Evolutionary conservation across 2,329 filamentous ascomycete species (phyloP), one percentile per base, ranked within the genome.

Genomic region (Colletotrichum navitas): DNA sequence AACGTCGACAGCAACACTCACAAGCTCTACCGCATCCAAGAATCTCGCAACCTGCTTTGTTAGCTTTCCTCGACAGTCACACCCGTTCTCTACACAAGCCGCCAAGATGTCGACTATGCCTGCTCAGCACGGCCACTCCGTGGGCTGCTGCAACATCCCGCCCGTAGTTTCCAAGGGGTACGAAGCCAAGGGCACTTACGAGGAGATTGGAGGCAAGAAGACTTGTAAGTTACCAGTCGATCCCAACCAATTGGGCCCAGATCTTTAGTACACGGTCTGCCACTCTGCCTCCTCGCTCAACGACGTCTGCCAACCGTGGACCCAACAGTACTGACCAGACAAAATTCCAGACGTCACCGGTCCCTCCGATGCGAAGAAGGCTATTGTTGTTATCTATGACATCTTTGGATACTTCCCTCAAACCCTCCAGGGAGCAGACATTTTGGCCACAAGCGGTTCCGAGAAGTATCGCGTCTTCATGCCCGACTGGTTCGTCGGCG

Each of bases 401-500:
- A 91, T 92, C 79, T 92, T 92, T 77, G 90, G 91, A 76, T 90
- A 91, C 86, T 92, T 88, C 77, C 87, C 89, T 32, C 92, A 93
- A 81, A 91, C 91, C 3, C 74, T 93, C 14, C 91, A 93, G 79
- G 92, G 91, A 32, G 90, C 90, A 73, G 92, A 94, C 76, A 93
- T 89, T 75, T 83, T 92, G 32, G 85, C 89, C 55, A 83, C 83
- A 56, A 84, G 85, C 72, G 85, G 88, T 76, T 78, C 84, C 80
- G 88, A 84, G 80, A 89, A 93, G 78, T 96, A 97, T 85, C 91
- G 90, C 76, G 93, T 97, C 75, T 94, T 95, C 83, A 95, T 98
- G 74, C 95, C 95, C 36, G 95, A 98, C 83, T 95, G 93, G 87
- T 97, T 97, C 85, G 88, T 93, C 72, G 94, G 93, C 79, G 86